phyloP scores from a whole-genome alignment of 352 stramenopile genomes.

The Pythium coloratum region DNA sequence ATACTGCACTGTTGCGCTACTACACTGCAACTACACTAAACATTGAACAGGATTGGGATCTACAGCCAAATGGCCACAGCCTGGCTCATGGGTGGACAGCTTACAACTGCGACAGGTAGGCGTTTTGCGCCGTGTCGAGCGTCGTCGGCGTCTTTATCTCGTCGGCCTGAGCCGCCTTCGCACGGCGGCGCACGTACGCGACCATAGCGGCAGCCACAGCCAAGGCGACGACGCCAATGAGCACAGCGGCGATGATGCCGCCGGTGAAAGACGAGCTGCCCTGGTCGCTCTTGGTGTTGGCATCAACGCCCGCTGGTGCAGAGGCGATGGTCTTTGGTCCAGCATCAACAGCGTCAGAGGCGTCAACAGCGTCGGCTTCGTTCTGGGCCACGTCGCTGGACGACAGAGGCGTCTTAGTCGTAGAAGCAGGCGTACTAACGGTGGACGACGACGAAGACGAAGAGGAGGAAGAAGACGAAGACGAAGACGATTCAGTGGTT shows the following conservation, averaged over 20 bases:
- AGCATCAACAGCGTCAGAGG: not conserved
- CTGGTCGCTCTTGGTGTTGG: slow-evolving; percentile 13
- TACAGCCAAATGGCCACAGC: not conserved
- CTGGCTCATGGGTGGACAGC: too few relatives aligned
- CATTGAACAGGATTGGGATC: not conserved
- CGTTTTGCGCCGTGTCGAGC: slow-evolving; percentile 11
- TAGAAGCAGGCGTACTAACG: not conserved
- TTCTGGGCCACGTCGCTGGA: not conserved
- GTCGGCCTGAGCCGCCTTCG: slow-evolving; percentile 9
- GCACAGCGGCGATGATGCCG: slow-evolving; percentile 14
- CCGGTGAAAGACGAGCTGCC: slow-evolving; percentile 1
- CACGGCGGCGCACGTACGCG: slow-evolving; percentile 11
- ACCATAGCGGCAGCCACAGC: slow-evolving; percentile 9
- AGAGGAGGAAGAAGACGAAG: too few relatives aligned
- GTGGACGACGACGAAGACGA: too few relatives aligned
- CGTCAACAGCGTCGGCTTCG: not conserved
- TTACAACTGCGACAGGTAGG: slow-evolving; percentile 22
- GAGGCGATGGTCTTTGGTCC: slow-evolving; percentile 9
- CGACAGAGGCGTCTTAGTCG: not conserved
- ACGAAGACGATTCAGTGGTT: not conserved
- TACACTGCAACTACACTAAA: not conserved
- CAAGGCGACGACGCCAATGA: slow-evolving; percentile 6
- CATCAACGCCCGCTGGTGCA: not conserved
- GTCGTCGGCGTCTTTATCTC: slow-evolving; percentile 17
- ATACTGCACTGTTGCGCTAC: too few relatives aligned